phyloP scores from a whole-genome alignment of 2,329 filamentous ascomycete genomes.

The Aspergillus glaucus region DNA sequence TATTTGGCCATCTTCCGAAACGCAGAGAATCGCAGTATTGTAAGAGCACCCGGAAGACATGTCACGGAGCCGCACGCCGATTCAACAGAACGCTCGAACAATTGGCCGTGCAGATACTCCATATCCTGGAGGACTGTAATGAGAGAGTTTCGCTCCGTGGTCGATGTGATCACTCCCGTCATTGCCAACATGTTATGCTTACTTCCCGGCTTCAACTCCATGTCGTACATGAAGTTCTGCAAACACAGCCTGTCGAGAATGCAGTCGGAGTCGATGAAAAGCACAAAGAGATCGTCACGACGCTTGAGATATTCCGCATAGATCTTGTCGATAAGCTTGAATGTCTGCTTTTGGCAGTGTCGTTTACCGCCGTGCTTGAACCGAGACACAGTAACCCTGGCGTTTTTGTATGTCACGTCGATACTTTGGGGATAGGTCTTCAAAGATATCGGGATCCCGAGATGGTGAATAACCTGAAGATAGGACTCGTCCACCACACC shows the following conservation, averaged over 20 bases:
- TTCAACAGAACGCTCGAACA: slow-evolving; percentile 93
- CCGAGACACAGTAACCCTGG: slow-evolving; percentile 81
- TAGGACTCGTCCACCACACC: slow-evolving; percentile 85
- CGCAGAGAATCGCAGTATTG: slow-evolving; percentile 90
- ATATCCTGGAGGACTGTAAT: slow-evolving; percentile 94
- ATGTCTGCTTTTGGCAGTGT: slow-evolving; percentile 88
- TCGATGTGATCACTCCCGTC: slow-evolving; percentile 95
- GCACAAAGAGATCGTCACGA: slow-evolving; percentile 87
- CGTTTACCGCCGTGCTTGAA: slow-evolving; percentile 93
- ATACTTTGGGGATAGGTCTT: slow-evolving; percentile 82
- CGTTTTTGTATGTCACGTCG: slow-evolving; percentile 75
- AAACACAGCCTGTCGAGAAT: slow-evolving; percentile 86
- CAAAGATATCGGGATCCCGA: slow-evolving; percentile 68
- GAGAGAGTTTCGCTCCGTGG: slow-evolving; percentile 77
- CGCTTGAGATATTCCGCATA: slow-evolving; percentile 79
- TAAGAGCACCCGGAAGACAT: slow-evolving; percentile 89
- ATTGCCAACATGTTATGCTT: slow-evolving; percentile 91
- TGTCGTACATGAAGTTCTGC: slow-evolving; percentile 97
- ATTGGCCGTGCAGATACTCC: slow-evolving; percentile 95
- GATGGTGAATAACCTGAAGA: slow-evolving; percentile 73
- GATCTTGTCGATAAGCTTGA: slow-evolving; percentile 86
- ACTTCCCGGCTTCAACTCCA: slow-evolving; percentile 93
- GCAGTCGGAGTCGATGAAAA: slow-evolving; percentile 97
- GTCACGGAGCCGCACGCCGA: slow-evolving; percentile 91
- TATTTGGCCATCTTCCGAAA: slow-evolving; percentile 97